Evolutionary conservation across 1,139 yeast genomes (phyloP), one percentile per base, ranked within the genome.

Genomic region (Magnusiomyces clavatus): DNA sequence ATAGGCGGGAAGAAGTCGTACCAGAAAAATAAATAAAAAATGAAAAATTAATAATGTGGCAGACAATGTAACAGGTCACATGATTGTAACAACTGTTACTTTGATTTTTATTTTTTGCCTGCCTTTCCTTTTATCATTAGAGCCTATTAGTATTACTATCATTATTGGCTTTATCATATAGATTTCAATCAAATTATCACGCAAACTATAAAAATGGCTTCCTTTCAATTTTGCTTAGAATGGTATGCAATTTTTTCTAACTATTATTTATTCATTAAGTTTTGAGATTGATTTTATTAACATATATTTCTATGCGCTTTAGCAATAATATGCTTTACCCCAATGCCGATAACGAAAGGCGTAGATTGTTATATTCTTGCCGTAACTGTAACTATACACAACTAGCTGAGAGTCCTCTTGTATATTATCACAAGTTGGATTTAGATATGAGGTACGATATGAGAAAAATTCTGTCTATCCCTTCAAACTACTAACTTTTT

Each of bases 311-410:
- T 37, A 6, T 35, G 20, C 35, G 42, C 13, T 46, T 35, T 37
- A 66, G 85, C 78, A 94, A 94, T 77, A 94, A 94, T 67, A 90
- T 92, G 98, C 79, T 92, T 72, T 94, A 92, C 68, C 98, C 99
- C n/a, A 82, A 87, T 61, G 98, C 94, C 72, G 98, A 94, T 68
- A 86, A 86, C 65, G 75, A 74, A 50, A 71, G 73, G 59, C 75
- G 72, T 57, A 73, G 95, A 60, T 77, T 92, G 56, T 75, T 92
- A 54, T 92, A 87, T 67, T 92, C 95, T 53, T 92, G 99, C 71
- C 82, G 99, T 63, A 92, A 92, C 67, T 92, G 99, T 68, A 82
- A 88, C 49, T 92, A 92, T 68, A 87, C 95, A 2, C 97, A 92
- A 68, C 78, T 85, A 57, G 97, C 98, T 0, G 94, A 84, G 54